Conservation (phyloP, 2,329 filamentous ascomycete species). For the Ophiostoma pallidulum region DNA sequence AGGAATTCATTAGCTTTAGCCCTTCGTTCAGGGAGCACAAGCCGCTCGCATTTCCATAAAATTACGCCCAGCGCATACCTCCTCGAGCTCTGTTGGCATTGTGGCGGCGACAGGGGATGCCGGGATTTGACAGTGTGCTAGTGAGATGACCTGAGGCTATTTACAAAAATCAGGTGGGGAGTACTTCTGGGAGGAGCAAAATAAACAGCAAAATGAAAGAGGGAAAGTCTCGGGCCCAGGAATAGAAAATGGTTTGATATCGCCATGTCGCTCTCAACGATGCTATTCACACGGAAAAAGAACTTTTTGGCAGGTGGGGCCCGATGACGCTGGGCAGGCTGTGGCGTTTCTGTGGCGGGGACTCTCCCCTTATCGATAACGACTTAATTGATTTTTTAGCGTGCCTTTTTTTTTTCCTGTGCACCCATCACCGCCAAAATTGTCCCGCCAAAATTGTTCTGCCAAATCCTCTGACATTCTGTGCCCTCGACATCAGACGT, state of each 20-base stretch:
- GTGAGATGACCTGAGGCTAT: too few relatives aligned
- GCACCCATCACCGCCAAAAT: conserved; percentile 10
- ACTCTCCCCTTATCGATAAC: conserved; percentile 8
- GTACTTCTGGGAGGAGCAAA: too few relatives aligned
- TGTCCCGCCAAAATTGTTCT: conserved; percentile 6
- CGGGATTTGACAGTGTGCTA: too few relatives aligned
- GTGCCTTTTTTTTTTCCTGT: conserved; percentile 10
- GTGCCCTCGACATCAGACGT: too few relatives aligned
- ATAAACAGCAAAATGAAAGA: not conserved
- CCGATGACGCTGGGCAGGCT: not conserved
- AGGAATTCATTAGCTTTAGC: not conserved
- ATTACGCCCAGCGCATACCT: too few relatives aligned
- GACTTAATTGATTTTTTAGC: conserved; percentile 6
- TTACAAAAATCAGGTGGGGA: too few relatives aligned
- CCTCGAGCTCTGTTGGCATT: conserved; percentile 70
- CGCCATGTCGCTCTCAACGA: not conserved
- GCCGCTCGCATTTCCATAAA: too few relatives aligned
- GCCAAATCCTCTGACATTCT: not conserved
- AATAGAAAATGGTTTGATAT: not conserved
- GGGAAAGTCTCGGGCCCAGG: too few relatives aligned
- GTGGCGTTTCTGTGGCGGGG: conserved; percentile 12
- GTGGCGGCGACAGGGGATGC: too few relatives aligned
- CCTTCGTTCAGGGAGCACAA: too few relatives aligned
- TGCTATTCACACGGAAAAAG: conserved; percentile 10
- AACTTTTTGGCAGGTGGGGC: conserved; percentile 11